phyloP scores from a whole-genome alignment of 257 asterid genomes.

The Solanum clarkiae region DNA sequence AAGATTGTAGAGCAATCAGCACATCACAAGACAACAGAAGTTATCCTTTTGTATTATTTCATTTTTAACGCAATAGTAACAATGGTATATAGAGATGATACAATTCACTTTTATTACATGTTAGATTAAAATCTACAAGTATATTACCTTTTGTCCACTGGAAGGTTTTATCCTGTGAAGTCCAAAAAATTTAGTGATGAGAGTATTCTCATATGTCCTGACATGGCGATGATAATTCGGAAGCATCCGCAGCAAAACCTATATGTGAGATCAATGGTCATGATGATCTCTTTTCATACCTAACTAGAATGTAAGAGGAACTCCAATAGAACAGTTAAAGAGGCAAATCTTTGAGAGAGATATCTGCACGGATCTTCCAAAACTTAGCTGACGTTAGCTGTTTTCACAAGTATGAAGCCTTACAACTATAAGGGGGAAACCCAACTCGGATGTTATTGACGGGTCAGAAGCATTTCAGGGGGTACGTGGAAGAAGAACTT shows the following conservation, averaged over 20 bases:
- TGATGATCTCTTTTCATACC: background rate
- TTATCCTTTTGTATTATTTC: background rate
- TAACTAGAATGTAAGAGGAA: background rate
- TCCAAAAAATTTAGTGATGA: slow-evolving; percentile 90
- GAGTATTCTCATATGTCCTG: slow-evolving; percentile 67
- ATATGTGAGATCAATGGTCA: slow-evolving; percentile 13
- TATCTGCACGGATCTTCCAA: background rate
- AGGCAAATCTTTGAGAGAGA: background rate
- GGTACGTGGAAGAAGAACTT: background rate
- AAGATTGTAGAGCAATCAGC: background rate
- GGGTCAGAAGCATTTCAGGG: background rate
- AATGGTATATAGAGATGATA: background rate
- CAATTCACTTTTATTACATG: background rate
- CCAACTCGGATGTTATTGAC: background rate
- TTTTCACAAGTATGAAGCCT: background rate
- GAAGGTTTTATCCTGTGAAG: slow-evolving; percentile 95
- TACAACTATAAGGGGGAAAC: background rate
- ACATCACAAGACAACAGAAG: background rate
- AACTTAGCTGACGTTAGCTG: background rate
- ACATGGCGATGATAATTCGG: slow-evolving; percentile 85
- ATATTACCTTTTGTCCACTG: slow-evolving; percentile 86
- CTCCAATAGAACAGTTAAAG: background rate
- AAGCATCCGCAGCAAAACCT: slow-evolving; percentile 94
- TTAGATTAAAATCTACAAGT: background rate
- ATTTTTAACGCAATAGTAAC: background rate